Evolutionary conservation across 768 basidiomycete species (phyloP).

Genomic region (Mycena rosella): DNA sequence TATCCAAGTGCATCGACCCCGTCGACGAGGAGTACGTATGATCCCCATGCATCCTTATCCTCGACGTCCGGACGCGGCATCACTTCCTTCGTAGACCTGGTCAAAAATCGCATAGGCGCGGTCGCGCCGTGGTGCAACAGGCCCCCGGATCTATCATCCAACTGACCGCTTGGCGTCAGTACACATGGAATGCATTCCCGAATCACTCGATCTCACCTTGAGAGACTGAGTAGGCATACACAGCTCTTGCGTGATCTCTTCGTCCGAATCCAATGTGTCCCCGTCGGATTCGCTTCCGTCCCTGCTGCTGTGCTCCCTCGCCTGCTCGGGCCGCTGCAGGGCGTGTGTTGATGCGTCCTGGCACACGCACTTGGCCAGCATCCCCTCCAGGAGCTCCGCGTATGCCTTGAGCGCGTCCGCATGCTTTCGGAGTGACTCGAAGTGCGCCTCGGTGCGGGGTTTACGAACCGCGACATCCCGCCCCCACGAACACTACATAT

Average conservation of each 20-base stretch:
- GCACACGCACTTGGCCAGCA: constrained; percentile 28
- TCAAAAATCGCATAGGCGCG: constrained; percentile 15
- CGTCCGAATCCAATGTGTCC: constrained; percentile 18
- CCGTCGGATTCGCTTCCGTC: constrained; percentile 3
- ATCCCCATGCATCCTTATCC: neutral
- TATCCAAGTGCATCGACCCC: constrained; percentile 8
- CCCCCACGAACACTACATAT: constrained; percentile 22
- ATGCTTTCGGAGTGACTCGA: constrained; percentile 34
- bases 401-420: constrained; percentile 28
- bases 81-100: neutral
- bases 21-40: constrained; percentile 33
- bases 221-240: constrained; percentile 19
- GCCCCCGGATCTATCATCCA: constrained; percentile 27
- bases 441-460: constrained; percentile 34
- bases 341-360: constrained; percentile 26
- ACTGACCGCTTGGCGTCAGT: constrained; percentile 8
- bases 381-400: constrained; percentile 12
- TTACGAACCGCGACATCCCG: constrained; percentile 10
- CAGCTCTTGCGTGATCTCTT: constrained; percentile 31
- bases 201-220: constrained; percentile 17
- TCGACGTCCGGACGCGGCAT: neutral
- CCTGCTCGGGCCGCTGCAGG: constrained; percentile 4
- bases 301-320: neutral
- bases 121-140: constrained; percentile 18
- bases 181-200: no score